Percentiles rank a stretch among this genome's conserved stretches.
Evolutionary conservation across 768 basidiomycete species (phyloP).

Genomic region (Mycena kentingensis): DNA sequence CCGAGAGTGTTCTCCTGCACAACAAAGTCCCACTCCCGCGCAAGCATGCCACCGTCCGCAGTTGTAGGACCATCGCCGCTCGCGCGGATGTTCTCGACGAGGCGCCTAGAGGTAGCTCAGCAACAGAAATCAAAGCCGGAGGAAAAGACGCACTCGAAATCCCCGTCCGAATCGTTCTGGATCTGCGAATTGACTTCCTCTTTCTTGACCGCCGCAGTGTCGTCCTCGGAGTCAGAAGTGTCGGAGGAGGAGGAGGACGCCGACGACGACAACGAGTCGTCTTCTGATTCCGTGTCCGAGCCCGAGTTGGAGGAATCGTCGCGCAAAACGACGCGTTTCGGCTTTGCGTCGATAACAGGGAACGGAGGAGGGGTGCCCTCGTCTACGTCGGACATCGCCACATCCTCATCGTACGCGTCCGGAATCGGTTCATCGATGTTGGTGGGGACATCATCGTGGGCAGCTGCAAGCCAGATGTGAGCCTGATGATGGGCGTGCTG

Average conservation of each 20-base stretch:
- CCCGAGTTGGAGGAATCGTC: slow-evolving; percentile 16
- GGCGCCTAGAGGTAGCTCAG: slow-evolving; percentile 46
- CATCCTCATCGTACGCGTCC: slow-evolving; percentile 15
- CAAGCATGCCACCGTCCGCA: slow-evolving; percentile 47
- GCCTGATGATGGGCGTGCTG: background rate
- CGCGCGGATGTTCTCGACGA: slow-evolving; percentile 63
- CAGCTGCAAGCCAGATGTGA: slow-evolving; percentile 13
- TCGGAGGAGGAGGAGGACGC: slow-evolving; percentile 1
- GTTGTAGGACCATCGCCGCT: slow-evolving; percentile 26
- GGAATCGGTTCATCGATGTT: background rate
- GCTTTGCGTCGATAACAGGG: no score
- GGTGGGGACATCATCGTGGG: background rate
- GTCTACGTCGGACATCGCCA: background rate
- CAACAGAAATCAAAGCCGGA: background rate
- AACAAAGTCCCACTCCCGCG: slow-evolving; percentile 73
- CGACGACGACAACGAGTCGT: background rate
- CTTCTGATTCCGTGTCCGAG: background rate
- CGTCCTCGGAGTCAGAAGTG: slow-evolving; percentile 40
- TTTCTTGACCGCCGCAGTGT: slow-evolving; percentile 25
- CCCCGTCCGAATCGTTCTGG: no score
- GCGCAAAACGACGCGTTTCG: background rate
- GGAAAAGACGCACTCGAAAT: slow-evolving; percentile 50
- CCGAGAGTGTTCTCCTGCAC: slow-evolving; percentile 69
- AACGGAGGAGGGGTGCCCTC: no score
- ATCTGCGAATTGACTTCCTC: slow-evolving; percentile 42